phyloP scores from a whole-genome alignment of 371 early-diverging fungal species.

The Mucor sp. region DNA sequence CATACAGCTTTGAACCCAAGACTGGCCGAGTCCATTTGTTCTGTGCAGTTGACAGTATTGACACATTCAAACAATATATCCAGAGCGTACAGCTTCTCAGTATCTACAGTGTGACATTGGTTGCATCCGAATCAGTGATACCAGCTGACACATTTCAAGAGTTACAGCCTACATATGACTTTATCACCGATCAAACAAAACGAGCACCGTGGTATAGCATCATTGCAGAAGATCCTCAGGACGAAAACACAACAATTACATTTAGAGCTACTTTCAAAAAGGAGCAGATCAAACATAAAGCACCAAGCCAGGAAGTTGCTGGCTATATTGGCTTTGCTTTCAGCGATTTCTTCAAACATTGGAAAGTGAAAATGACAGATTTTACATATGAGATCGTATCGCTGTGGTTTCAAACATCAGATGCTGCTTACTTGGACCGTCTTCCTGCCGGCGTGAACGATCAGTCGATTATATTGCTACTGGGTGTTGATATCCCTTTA shows the following conservation, averaged over 20 bases:
- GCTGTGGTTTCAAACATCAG: constrained; percentile 21
- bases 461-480: constrained; percentile 8
- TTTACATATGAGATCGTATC: constrained; percentile 37
- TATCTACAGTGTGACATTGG: constrained; percentile 25
- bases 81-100: constrained; percentile 15
- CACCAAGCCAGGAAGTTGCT: constrained; percentile 32
- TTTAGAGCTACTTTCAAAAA: constrained; percentile 50
- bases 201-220: constrained; percentile 19
- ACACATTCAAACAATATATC: constrained; percentile 5
- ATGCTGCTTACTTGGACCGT: constrained; percentile 1
- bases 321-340: constrained; percentile 37
- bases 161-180: constrained; percentile 22
- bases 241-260: constrained; percentile 1
- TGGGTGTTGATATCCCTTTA: constrained; percentile 33
- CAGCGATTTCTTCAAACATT: constrained; percentile 22
- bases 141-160: constrained; percentile 21
- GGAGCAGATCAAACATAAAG: constrained; percentile 26
- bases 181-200: constrained; percentile 20
- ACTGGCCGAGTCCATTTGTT: constrained; percentile 35
- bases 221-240: background rate
- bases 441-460: background rate
- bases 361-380: constrained; percentile 42
- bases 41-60: background rate
- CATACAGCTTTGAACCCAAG: constrained; percentile 16
- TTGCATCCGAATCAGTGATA: constrained; percentile 25